Evolutionary conservation across 805 yeast genomes (phyloP).

Genomic region (Candida parachauliodes): DNA sequence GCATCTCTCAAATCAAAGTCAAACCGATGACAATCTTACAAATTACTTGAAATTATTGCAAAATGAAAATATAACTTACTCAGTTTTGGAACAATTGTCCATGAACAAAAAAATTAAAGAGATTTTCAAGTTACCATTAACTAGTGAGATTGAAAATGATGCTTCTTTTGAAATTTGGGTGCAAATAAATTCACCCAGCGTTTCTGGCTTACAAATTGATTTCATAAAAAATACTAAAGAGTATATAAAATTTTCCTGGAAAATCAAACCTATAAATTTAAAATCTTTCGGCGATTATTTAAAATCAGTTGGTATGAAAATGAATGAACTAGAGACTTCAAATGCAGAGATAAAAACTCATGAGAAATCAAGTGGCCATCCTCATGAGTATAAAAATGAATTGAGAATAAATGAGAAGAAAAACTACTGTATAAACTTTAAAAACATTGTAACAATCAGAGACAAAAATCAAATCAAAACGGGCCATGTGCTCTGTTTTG

Average conservation of each 20-base stretch:
- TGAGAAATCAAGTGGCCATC: constrained; percentile 22
- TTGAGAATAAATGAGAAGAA: constrained; percentile 13
- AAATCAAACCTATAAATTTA: constrained; percentile 23
- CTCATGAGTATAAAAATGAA: constrained; percentile 20
- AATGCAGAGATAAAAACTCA: constrained; percentile 21
- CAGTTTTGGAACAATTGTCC: constrained; percentile 24
- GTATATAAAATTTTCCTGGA: constrained; percentile 18
- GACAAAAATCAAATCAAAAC: constrained; percentile 15
- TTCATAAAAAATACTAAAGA: neutral
- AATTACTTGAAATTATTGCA: constrained; percentile 15
- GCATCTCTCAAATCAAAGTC: constrained; percentile 11
- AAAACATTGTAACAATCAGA: constrained; percentile 20
- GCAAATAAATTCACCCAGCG: constrained; percentile 24
- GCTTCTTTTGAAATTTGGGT: constrained; percentile 26
- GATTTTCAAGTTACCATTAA: constrained; percentile 27
- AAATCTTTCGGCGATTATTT: constrained; percentile 14
- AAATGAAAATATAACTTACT: constrained; percentile 22
- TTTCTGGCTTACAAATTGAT: constrained; percentile 26
- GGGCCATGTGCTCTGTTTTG: constrained; percentile 23
- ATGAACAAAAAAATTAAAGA: constrained; percentile 19
- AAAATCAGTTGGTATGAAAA: constrained; percentile 19
- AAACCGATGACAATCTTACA: constrained; percentile 10
- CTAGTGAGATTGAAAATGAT: constrained; percentile 9
- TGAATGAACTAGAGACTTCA: constrained; percentile 20
- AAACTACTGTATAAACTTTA: constrained; percentile 22